Evolutionary conservation across 306 rosid species (phyloP).

Genomic region (Cucurbita argyrosperma): DNA sequence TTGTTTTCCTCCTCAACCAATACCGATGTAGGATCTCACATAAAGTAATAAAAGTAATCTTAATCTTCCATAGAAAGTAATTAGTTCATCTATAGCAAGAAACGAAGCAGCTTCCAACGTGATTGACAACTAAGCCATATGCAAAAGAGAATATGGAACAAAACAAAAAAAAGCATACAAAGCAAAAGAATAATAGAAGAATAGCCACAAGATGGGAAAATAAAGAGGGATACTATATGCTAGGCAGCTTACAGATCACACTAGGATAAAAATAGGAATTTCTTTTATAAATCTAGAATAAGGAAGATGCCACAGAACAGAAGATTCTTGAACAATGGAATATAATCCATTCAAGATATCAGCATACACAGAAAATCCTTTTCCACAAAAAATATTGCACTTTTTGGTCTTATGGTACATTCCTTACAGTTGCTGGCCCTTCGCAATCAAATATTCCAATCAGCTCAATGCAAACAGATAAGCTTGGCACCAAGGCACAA

Average conservation of each 20-base stretch:
- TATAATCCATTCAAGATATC: conserved; percentile 1
- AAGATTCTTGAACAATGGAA: neutral
- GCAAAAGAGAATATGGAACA: neutral
- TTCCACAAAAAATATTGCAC: neutral
- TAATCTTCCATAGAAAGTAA: neutral
- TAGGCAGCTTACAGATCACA: neutral
- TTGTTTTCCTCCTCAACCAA: too few species aligned
- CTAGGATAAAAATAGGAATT: neutral
- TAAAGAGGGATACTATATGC: neutral
- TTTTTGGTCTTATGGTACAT: neutral
- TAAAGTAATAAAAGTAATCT: neutral
- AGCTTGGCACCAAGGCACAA: neutral
- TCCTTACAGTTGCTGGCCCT: neutral
- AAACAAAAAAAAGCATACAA: neutral
- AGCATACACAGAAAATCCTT: neutral
- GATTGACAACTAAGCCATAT: neutral
- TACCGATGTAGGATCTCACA: too few species aligned
- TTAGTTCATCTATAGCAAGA: neutral
- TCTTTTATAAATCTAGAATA: neutral
- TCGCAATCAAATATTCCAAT: neutral
- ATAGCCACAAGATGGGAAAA: neutral
- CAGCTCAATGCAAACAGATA: neutral
- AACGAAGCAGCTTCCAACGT: conserved; percentile 3
- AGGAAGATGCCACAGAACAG: neutral
- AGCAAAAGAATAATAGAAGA: neutral